A percentile compares a stretch with the other conserved stretches of the same genome.
Conservation (phyloP, 345 rosid genomes). For the Melastoma malabathricum region DNA sequence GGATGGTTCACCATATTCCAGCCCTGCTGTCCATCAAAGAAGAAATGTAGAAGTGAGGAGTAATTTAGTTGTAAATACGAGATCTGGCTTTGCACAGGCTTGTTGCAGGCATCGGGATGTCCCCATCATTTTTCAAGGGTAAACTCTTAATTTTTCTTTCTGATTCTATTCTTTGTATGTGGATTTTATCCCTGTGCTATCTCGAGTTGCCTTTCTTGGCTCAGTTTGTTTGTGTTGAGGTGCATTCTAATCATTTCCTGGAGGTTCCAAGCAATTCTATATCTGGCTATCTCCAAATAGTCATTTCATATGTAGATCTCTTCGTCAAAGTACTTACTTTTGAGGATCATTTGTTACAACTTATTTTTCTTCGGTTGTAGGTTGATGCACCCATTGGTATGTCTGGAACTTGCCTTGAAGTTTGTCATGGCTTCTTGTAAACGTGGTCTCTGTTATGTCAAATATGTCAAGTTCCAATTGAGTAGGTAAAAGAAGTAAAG, state of each 20-base stretch:
- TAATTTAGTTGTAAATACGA: constrained; percentile 25
- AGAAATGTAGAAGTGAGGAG: constrained; percentile 6
- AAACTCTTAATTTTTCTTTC: constrained; percentile 5
- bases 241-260: too few species aligned
- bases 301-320: too few species aligned
- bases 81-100: constrained; percentile 10
- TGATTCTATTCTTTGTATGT: neutral
- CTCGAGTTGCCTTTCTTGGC: too few species aligned
- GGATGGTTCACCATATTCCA: constrained; percentile 19
- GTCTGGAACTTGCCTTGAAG: constrained; percentile 33
- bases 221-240: too few species aligned
- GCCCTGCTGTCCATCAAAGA: constrained; percentile 15
- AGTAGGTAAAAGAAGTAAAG: constrained; percentile 26
- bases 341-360: too few species aligned
- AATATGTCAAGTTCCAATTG: constrained; percentile 24
- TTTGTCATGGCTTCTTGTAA: constrained; percentile 27
- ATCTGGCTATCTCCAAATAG: too few species aligned
- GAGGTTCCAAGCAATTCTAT: too few species aligned
- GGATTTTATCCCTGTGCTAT: too few species aligned
- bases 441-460: constrained; percentile 20
- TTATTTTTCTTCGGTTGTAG: constrained; percentile 17
- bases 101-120: constrained; percentile 14
- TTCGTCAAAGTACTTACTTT: constrained; percentile 3
- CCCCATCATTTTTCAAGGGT: constrained; percentile 40
- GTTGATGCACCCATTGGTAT: constrained; percentile 39